Evolutionary conservation across 768 basidiomycete species (phyloP), one percentile per base, ranked within the genome.

Genomic region (Termitomyces sp.): DNA sequence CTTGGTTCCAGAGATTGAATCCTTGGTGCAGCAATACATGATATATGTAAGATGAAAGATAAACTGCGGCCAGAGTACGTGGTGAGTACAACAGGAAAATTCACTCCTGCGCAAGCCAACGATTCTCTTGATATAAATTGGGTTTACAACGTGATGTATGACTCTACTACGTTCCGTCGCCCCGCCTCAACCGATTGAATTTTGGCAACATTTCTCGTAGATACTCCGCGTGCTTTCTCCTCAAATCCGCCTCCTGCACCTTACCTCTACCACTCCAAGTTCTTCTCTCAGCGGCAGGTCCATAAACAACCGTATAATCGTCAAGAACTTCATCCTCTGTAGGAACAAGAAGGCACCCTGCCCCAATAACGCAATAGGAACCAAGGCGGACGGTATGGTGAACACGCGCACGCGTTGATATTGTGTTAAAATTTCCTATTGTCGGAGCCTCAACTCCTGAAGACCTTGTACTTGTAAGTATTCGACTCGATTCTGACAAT

Each of bases 141-240:
- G 8, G 9, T 18, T 7, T 18, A 18, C 4, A 16, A n/a, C n/a
- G 24, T 3, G 16, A 36, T 40, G 4, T 40, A 28, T n/a, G 24
- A 39, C 28, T 32, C 13, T 32, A 49, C 32, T 50, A 55, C 35
- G 44, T 57, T 46, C 81, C 84, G 64, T 87, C 85, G 22, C 82
- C 85, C 55, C 85, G 76, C 59, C 89, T 75, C 59, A 92, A 69
- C 54, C 92, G 76, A 71, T 94, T 94, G 69, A 94, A 94, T 75
- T 94, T 94, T 49, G 91, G 92, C 48, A 94, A 68, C 88, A 94
- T 94, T 71, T 98, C 96, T 46, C 88, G 79, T 55, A 98, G 79
- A 72, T 98, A 98, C 67, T 96, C 94, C 4, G 88, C 85, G 67
- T 98, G 96, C 70, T 98, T 98, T 49, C 83, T 77, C 57, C 93